Evolutionary conservation across 768 basidiomycete genomes (phyloP).

Genomic region (Chlorophyllum brunneum): DNA sequence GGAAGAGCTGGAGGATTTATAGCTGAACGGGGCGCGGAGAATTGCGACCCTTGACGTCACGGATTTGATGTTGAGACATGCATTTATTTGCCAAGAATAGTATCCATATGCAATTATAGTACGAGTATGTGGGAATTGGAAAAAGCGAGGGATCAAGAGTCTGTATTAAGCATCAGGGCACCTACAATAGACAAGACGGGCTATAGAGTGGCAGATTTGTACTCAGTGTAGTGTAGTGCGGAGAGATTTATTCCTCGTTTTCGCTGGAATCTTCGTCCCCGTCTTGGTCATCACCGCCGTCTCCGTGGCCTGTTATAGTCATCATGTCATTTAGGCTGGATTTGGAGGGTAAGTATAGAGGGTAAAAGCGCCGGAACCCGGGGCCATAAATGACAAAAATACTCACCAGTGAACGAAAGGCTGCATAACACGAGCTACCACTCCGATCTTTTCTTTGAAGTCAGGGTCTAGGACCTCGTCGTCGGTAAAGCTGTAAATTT

Average conservation of each 20-base stretch:
- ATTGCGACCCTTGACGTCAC: neutral
- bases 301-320: conserved; percentile 41
- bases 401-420: conserved; percentile 81
- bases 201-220: too few relatives aligned
- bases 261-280: conserved; percentile 12
- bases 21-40: neutral
- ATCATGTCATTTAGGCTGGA: conserved; percentile 69
- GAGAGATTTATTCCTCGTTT: neutral
- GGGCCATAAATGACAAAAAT: neutral
- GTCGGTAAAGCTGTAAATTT: conserved; percentile 59
- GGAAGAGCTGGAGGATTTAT: neutral
- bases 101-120: too few relatives aligned
- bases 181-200: too few relatives aligned
- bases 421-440: conserved; percentile 49
- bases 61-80: too few relatives aligned
- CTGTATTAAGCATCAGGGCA: too few relatives aligned
- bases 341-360: neutral
- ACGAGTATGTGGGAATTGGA: too few relatives aligned
- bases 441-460: conserved; percentile 61
- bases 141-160: too few relatives aligned
- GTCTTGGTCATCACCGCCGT: conserved; percentile 22
- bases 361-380: neutral
- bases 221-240: neutral
- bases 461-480: conserved; percentile 61
- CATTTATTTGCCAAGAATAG: too few relatives aligned